These are phyloP conservation scores for Jatropha curcas DNA, from an alignment of 345 rosid species.

Conservation along the genomic window DNA sequence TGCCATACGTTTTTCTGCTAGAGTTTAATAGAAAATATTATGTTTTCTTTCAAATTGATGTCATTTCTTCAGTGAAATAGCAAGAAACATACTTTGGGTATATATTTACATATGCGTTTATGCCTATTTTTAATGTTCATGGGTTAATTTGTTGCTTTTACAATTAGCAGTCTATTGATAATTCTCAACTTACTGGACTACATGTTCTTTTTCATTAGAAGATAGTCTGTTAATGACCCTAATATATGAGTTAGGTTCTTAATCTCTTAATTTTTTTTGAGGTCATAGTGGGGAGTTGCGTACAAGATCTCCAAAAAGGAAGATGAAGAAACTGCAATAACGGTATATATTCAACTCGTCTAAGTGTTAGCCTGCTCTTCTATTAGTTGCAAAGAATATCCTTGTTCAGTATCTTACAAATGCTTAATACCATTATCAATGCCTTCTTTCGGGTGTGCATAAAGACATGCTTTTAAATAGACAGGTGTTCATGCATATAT, in stretches of 20 bases:
- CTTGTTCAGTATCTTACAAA: not conserved
- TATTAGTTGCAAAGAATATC: not conserved
- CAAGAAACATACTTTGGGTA: constrained; percentile 2
- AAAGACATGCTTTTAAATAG: not conserved
- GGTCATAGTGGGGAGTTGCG: constrained; percentile 89
- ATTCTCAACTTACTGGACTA: not conserved
- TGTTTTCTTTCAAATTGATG: not conserved
- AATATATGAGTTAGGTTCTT: constrained; percentile 6
- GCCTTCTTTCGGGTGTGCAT: not conserved
- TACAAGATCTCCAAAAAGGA: constrained; percentile 73
- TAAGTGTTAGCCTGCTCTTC: not conserved
- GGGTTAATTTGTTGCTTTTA: not conserved
- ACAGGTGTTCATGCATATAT: no score
- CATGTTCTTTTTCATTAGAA: not conserved
- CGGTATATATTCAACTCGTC: constrained; percentile 41
- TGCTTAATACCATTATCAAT: not conserved
- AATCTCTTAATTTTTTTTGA: constrained; percentile 26
- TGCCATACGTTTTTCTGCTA: not conserved
- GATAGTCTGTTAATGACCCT: not conserved
- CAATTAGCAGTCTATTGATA: not conserved
- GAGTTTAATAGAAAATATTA: not conserved
- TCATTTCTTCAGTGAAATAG: not conserved
- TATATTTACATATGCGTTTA: not conserved
- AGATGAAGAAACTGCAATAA: constrained; percentile 65
- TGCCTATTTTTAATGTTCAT: not conserved